phyloP scores from a whole-genome alignment of 2,329 filamentous ascomycete species.

The Pestalotiopsis sp. region DNA sequence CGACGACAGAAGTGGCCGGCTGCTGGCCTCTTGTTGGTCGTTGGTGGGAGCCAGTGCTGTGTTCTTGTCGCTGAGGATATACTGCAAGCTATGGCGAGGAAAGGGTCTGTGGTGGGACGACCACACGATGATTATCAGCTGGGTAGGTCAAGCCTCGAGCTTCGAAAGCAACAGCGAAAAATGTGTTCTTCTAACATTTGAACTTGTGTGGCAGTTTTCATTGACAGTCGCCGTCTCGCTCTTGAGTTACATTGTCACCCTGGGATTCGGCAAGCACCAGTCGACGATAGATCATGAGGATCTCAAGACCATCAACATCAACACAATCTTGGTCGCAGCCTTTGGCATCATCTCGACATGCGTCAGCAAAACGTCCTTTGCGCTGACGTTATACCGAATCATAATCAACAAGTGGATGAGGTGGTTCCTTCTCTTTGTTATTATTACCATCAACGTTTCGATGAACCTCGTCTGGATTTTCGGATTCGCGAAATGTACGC shows the following conservation, averaged over 20 bases:
- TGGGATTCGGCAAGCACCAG: constrained; percentile 26
- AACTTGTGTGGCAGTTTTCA: constrained; percentile 22
- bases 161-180: background rate
- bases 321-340: constrained; percentile 23
- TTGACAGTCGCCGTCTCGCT: constrained; percentile 32
- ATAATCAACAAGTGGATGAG: constrained; percentile 24
- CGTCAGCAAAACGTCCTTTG: constrained; percentile 26
- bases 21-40: constrained; percentile 35
- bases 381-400: constrained; percentile 24
- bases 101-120: constrained; percentile 41
- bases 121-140: constrained; percentile 35
- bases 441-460: constrained; percentile 21
- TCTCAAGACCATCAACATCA: constrained; percentile 20
- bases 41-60: constrained; percentile 25
- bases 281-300: constrained; percentile 22
- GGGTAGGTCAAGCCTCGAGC: constrained; percentile 29
- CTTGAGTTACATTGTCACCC: constrained; percentile 33
- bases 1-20: constrained; percentile 30
- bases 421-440: constrained; percentile 29
- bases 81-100: constrained; percentile 39
- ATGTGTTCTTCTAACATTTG: background rate
- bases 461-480: constrained; percentile 14
- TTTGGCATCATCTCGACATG: constrained; percentile 24
- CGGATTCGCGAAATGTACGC: constrained; percentile 8
- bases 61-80: constrained; percentile 34